A percentile compares a stretch with the other conserved stretches of the same genome.
Conservation (phyloP, 2,329 filamentous ascomycete species). For the Ceratocystis variospora region DNA sequence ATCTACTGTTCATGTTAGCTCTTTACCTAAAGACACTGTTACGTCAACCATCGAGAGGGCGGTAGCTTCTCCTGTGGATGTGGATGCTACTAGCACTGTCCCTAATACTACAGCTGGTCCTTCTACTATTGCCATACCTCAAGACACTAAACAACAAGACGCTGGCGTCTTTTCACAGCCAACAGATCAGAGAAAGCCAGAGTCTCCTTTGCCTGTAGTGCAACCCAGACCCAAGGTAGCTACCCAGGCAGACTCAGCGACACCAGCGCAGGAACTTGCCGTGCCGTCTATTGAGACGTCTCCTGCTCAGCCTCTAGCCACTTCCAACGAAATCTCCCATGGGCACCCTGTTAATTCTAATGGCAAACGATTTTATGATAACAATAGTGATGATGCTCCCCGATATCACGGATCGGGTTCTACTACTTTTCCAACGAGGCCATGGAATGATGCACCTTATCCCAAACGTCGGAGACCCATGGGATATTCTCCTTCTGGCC, state of each 20-base stretch:
- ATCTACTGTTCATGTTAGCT: not conserved
- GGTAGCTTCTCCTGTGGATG: not conserved
- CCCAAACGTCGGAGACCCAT: not conserved
- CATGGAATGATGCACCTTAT: not conserved
- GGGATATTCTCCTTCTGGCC: not conserved
- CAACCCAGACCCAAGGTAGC: not conserved
- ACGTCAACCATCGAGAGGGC: not conserved
- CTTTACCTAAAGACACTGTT: not conserved
- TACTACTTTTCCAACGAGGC: not conserved
- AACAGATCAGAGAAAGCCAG: not conserved
- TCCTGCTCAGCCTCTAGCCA: not conserved
- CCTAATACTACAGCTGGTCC: not conserved
- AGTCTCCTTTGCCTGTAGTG: not conserved
- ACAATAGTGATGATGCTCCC: not conserved
- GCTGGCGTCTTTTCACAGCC: not conserved
- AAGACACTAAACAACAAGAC: not conserved
- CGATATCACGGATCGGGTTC: not conserved
- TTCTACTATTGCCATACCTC: not conserved
- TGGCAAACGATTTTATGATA: slow-evolving; percentile 9
- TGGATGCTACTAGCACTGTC: slow-evolving; percentile 9
- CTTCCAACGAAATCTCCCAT: not conserved
- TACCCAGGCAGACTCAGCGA: not conserved
- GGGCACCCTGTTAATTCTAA: not conserved
- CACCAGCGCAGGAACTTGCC: not conserved
- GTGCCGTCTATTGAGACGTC: slow-evolving; percentile 14